phyloP scores from a whole-genome alignment of 139 green algal genomes.

The Diplosphaera chodatii region DNA sequence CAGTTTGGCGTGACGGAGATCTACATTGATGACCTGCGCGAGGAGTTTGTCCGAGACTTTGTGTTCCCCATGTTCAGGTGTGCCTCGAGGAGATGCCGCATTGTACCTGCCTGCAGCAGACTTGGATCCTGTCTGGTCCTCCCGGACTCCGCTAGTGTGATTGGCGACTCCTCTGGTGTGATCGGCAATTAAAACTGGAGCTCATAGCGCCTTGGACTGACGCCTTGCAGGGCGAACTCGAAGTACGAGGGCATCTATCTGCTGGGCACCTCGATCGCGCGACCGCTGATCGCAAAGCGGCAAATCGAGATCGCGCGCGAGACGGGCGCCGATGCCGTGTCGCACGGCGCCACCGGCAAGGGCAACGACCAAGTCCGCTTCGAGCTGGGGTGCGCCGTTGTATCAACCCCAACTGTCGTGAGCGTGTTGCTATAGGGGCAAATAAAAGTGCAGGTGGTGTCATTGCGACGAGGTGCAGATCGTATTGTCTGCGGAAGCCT shows the following conservation, averaged over 20 bases:
- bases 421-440: no score
- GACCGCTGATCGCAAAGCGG: slow-evolving; percentile 96
- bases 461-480: no score
- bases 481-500: no score
- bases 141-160: no score
- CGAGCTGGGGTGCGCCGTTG: slow-evolving; percentile 55
- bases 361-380: slow-evolving; percentile 97
- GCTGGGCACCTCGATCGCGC: slow-evolving; percentile 96
- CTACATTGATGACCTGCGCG: slow-evolving; percentile 94
- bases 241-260: slow-evolving; percentile 98
- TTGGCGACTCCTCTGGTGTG: no score
- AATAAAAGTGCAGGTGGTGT: no score
- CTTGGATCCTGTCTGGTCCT: no score
- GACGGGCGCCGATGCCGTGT: slow-evolving; percentile 93
- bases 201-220: no score
- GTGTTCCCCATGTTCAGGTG: slow-evolving; percentile 97
- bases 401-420: no score
- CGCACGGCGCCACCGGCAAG: slow-evolving; percentile 98
- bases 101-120: no score
- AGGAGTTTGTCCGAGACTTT: slow-evolving; percentile 98
- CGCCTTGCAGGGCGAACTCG: slow-evolving; percentile 92
- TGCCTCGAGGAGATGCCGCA: no score
- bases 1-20: slow-evolving; percentile 93
- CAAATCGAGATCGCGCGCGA: slow-evolving; percentile 96
- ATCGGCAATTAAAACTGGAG: no score